Evolutionary conservation across 306 rosid species (phyloP).

Genomic region (Inga oerstediana): DNA sequence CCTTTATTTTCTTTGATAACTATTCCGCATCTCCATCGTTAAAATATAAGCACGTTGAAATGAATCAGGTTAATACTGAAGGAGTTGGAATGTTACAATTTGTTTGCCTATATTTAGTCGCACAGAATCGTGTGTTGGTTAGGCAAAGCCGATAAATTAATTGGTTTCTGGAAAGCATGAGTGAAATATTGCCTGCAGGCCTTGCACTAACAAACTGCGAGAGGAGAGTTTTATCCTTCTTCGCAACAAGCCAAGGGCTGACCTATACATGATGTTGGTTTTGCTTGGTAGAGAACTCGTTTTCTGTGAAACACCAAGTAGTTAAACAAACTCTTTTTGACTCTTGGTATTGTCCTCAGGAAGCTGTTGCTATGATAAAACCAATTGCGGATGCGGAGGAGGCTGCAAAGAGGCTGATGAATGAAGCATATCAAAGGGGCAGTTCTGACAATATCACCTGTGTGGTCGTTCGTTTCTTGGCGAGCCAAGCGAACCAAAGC

Average conservation of each 20-base stretch:
- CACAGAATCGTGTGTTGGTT: neutral
- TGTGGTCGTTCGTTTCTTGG: slow-evolving; percentile 91
- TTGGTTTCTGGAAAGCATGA: neutral
- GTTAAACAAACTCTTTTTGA: neutral
- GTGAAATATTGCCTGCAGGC: neutral
- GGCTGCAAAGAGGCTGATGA: slow-evolving; percentile 91
- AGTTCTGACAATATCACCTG: slow-evolving; percentile 94
- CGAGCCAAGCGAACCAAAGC: slow-evolving; percentile 36
- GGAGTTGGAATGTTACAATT: neutral
- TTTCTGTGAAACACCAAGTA: neutral
- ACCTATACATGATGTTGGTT: neutral
- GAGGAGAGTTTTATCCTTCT: neutral
- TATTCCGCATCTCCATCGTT: slow-evolving; percentile 4
- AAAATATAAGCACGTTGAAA: neutral
- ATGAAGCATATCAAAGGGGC: slow-evolving; percentile 94
- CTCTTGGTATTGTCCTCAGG: slow-evolving; percentile 46
- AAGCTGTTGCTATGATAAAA: slow-evolving; percentile 91
- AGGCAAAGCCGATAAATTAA: neutral
- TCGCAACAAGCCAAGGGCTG: neutral
- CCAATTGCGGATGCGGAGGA: slow-evolving; percentile 87
- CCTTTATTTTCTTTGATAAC: neutral
- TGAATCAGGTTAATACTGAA: slow-evolving; percentile 8
- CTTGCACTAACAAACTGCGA: neutral
- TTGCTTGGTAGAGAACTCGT: neutral
- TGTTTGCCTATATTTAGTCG: neutral